Evolutionary conservation across 208 protist genomes (phyloP), one percentile per base, ranked within the genome.

Genomic region (Tetramitus jugosus): DNA sequence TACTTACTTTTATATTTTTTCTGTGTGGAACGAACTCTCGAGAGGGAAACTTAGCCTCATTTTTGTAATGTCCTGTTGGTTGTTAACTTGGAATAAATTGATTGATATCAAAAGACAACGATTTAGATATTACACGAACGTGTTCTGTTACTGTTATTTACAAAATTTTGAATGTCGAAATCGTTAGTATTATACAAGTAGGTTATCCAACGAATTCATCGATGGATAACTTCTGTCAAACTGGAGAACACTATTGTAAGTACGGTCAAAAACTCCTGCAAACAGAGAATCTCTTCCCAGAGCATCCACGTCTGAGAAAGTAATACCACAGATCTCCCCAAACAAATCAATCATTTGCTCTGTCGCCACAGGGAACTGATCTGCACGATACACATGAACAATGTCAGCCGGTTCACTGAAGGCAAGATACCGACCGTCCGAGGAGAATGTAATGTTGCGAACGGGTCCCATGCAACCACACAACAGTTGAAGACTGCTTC

Each of bases 211-310:
- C n/a, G n/a, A n/a, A n/a, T n/a, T n/a, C n/a, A n/a, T n/a, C n/a
- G n/a, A n/a, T n/a, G n/a, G n/a, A n/a, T n/a, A n/a, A n/a, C n/a
- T 56, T 56, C 49, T 10, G 10, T 56, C 49, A 56, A 69, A 69
- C 31, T 69, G 35, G 35, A 69, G 37, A 4, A 69, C 35, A 43
- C 35, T 43, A 23, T 42, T 69, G 33, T 37, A 69, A n/a, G 37
- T 13, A 1, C 39, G 6, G 33, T 69, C 62, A 43, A 42, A 69
- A 1, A 69, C 31, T 17, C 62, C 62, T 4, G 43, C 33, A 45
- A 37, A 69, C 4, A 69, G 39, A 43, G 7, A 31, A 13, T 45
- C 4, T 69, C 62, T 37, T 2, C 62, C 62, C n/a, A n/a, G n/a
- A n/a, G n/a, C n/a, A 69, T 69, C 62, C 14, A 29, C 31, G 20